Percentiles rank a stretch among this genome's conserved stretches.
Conservation (phyloP, 2,329 filamentous ascomycete genomes). For the Apiospora phragmitis region DNA sequence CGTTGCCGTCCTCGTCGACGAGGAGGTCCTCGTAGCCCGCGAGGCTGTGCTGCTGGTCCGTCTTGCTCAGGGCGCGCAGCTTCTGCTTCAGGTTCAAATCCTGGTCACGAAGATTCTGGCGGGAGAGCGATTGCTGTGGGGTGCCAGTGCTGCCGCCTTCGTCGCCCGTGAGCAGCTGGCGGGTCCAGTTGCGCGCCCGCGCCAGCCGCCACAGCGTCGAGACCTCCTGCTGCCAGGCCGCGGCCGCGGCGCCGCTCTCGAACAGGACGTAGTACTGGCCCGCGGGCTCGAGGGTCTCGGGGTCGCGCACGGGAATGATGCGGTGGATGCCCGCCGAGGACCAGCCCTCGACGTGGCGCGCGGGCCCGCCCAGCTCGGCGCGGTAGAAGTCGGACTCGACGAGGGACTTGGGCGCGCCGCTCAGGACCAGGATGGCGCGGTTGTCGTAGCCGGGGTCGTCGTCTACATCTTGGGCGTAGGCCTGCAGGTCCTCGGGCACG, state of each 20-base stretch:
- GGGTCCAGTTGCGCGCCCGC: conserved; percentile 28
- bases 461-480: neutral
- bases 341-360: conserved; percentile 66
- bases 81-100: neutral
- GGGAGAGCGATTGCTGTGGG: conserved; percentile 8
- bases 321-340: conserved; percentile 60
- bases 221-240: conserved; percentile 59
- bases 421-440: conserved; percentile 53
- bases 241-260: conserved; percentile 56
- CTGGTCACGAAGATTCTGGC: no score
- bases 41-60: neutral
- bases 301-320: conserved; percentile 66
- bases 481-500: conserved; percentile 6
- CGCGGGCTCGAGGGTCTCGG: conserved; percentile 60
- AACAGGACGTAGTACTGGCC: conserved; percentile 73
- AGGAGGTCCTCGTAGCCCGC: neutral
- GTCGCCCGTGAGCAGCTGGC: conserved; percentile 32
- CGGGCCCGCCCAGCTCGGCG: conserved; percentile 55
- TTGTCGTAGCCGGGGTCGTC: conserved; percentile 18
- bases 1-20: neutral
- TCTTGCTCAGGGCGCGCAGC: neutral
- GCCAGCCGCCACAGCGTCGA: conserved; percentile 50
- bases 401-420: conserved; percentile 59
- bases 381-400: conserved; percentile 71
- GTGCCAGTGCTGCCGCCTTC: conserved; percentile 5